Evolutionary conservation across 768 basidiomycete genomes (phyloP), one percentile per base, ranked within the genome.

Genomic region (Naganishia randhawae): DNA sequence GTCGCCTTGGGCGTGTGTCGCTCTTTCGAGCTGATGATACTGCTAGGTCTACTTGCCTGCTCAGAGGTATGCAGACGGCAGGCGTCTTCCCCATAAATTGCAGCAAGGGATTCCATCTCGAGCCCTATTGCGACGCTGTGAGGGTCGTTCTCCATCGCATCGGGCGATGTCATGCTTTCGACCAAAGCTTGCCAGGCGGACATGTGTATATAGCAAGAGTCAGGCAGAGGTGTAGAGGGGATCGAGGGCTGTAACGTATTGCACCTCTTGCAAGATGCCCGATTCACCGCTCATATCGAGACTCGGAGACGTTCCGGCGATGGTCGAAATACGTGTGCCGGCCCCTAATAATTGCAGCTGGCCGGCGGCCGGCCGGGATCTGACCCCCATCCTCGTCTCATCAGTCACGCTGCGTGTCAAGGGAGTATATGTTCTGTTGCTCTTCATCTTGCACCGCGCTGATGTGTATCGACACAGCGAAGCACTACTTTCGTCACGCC

Each of bases 71-170:
- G 63, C 3, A 45, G 45, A 4, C 33, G 37, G 42, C 62, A 66
- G 1, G 71, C 51, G 1, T 48, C 64, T 11, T 71, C 61, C 14
- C 74, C 69, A 66, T 76, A 76, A 63, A 78, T 78, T 2, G 77
- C 75, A 3, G 73, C 32, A 6, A 78, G 73, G n/a, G 75, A 75
- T 70, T 78, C 77, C 31, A 78, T 73, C 66, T 78, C 77, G 71
- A 75, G 75, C 14, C 77, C 77, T 63, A 78, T 75, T 1, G 75
- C 73, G 13, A 68, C 37, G 37, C 73, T 71, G 48, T 75, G 70
- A 0, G 77, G 73, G 13, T 76, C 71, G 0, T 67, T 64, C 45
- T 78, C 74, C 32, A 73, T 68, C 50, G 74, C 65, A 7, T 73
- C 70, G 19, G 72, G 41, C 19, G 71, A 64, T 10, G 73, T 50